Evolutionary conservation across 1,139 yeast genomes (phyloP), one percentile per base, ranked within the genome.

Genomic region (Pichia sp.): DNA sequence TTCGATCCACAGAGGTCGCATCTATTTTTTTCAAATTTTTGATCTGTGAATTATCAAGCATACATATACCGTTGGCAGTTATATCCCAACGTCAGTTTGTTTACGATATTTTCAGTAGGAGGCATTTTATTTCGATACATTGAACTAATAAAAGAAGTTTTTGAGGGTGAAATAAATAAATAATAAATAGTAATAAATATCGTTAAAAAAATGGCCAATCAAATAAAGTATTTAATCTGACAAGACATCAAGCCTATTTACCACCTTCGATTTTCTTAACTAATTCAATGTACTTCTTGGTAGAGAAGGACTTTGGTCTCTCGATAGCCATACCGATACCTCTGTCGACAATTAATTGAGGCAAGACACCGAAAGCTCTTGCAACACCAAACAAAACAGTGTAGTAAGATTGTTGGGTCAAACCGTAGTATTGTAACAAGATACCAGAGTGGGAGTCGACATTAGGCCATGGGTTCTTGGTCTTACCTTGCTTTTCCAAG

Each of bases 401-500:
- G 84, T 93, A 93, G 88, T 90, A 93, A 55, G 95, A 85, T 68
- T 90, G 88, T 79, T 93, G 96, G 60, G 88, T 87, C 75, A 93
- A 82, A 64, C 98, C 98, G 79, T 92, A 93, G 84, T 93, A 90
- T 77, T 92, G 96, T 78, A 93, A 85, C 68, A 93, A 78, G 64
- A 92, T 96, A 78, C 98, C 98, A 54, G 97, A 90, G 77, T 90
- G 96, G 57, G 97, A 89, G 77, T 92, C 98, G 67, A 92, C 98
- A 75, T 92, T 92, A 75, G 98, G 98, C 93, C 93, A 90, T 77
- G 97, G 97, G 84, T 90, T 92, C 84, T 90, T 89, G 71, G 97
- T 90, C 84, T 92, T 92, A 75, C 98, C 98, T 76, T 92, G 98
- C 79, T 90, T 82, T 71, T 95, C 87, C 72, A 92, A 82, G 60